A percentile compares a stretch with the other conserved stretches of the same genome.
Evolutionary conservation across 148 eudicot genomes (phyloP).

Genomic region (Polygonum aviculare): DNA sequence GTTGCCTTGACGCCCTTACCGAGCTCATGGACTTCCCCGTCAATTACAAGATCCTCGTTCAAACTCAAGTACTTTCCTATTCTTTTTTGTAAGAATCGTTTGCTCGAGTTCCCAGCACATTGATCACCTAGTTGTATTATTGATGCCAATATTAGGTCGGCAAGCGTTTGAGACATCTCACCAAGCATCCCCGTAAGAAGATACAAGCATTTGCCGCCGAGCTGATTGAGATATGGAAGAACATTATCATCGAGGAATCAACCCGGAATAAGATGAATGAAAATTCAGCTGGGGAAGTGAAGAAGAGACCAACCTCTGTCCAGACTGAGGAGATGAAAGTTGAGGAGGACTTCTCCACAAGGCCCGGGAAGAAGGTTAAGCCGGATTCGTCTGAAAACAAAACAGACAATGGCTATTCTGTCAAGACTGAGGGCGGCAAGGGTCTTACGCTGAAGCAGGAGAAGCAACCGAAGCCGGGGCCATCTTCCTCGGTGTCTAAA

Average conservation of each 20-base stretch:
- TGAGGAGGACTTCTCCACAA: slow-evolving; percentile 17
- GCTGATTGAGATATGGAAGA: slow-evolving; percentile 59
- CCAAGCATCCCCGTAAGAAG: slow-evolving; percentile 58
- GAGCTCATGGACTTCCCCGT: slow-evolving; percentile 54
- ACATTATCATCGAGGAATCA: slow-evolving; percentile 45
- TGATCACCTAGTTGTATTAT: neutral
- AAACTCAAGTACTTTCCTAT: slow-evolving; percentile 46
- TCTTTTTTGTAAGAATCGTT: neutral
- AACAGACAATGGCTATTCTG: slow-evolving; percentile 13
- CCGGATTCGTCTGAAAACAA: slow-evolving; percentile 20
- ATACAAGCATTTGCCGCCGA: slow-evolving; percentile 47
- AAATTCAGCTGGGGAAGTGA: slow-evolving; percentile 16
- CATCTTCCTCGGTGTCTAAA: slow-evolving; percentile 18
- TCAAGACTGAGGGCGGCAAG: slow-evolving; percentile 22
- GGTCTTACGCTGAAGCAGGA: slow-evolving; percentile 28
- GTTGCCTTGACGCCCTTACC: slow-evolving; percentile 56
- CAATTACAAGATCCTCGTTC: slow-evolving; percentile 55
- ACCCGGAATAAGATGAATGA: slow-evolving; percentile 39
- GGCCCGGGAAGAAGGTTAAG: slow-evolving; percentile 29
- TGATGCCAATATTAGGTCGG: slow-evolving; percentile 38
- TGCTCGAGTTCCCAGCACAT: neutral
- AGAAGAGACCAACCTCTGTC: slow-evolving; percentile 22
- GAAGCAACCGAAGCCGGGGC: slow-evolving; percentile 17
- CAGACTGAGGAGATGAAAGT: slow-evolving; percentile 24
- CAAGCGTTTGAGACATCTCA: slow-evolving; percentile 47